Evolutionary conservation across 2,329 filamentous ascomycete genomes (phyloP).

Genomic region (Apiospora arundinis): DNA sequence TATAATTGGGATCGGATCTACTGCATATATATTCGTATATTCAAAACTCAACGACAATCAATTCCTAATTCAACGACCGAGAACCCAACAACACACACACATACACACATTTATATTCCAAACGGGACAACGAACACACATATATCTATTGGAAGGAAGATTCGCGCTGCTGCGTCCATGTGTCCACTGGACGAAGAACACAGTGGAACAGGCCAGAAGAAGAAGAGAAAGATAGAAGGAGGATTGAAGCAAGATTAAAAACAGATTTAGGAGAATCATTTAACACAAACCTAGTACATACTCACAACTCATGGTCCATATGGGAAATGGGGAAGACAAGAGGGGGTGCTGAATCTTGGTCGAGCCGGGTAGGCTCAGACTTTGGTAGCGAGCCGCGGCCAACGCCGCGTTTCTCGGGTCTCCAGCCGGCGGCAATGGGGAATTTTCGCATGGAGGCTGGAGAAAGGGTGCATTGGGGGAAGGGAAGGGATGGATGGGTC

Average conservation of each 20-base stretch:
- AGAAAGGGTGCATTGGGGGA: not conserved
- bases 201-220: not conserved
- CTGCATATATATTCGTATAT: not conserved
- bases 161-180: not conserved
- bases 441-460: not conserved
- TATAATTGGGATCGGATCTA: constrained; percentile 1
- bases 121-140: not conserved
- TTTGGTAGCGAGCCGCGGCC: not conserved
- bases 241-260: not conserved
- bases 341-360: not conserved
- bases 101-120: not conserved
- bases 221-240: not conserved
- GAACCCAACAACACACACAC: not conserved
- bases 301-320: not conserved
- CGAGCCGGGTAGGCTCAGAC: not conserved
- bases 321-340: not conserved
- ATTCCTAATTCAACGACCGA: not conserved
- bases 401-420: not conserved
- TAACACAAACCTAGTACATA: not conserved
- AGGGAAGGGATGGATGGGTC: not conserved
- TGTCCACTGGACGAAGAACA: not conserved
- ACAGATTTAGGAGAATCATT: not conserved
- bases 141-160: not conserved
- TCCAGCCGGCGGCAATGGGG: not conserved
- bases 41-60: constrained; percentile 7